Evolutionary conservation across 164 flowering plant species (phyloP), one percentile per base, ranked within the genome.

Genomic region (Chloranthus sessilifolius): DNA sequence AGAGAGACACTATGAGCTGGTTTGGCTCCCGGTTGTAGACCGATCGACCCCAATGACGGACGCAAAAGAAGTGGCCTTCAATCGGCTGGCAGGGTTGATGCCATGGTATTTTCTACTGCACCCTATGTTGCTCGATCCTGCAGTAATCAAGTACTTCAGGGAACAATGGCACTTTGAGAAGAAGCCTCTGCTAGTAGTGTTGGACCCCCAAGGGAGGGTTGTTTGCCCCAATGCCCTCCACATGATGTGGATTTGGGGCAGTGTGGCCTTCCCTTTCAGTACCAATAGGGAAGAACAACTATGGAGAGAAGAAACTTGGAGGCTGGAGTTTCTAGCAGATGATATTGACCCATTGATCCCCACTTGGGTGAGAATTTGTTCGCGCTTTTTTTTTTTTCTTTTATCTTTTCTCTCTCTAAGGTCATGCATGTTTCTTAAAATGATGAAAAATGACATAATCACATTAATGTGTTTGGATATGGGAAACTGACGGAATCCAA

Each of bases 1-100:
- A 2, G 95, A 85, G 61, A 70, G 70, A 37, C 75, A 70, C 3
- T 86, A 72, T 47, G 95, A 92, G 69, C 64, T 92, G 2, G 79
- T 88, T 6, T 92, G 99, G 99, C 52, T 92, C 7, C 99, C 99
- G 0, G 58, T 88, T 0, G 66, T 71, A 8, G 91, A 80, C 52
- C 55, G 60, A 39, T 41, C 63, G 0, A 25, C 49, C n/a, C 65
- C 74, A 21, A 76, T 82, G 85, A 66, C 50, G 0, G 74, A 72
- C 1, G 63, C 23, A 7, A 70, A 58, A 53, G 61, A 74, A 17
- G 46, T 56, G 20, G 47, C 25, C 7, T 79, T 78, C 29, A 74
- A 72, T 53, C 6, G 25, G 0, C 36, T 69, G 7, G 63, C 63
- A 45, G 5, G 26, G 4, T 3, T 5, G 33, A 92, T 88, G 91